Evolutionary conservation across 2,329 filamentous ascomycete species (phyloP), one percentile per base, ranked within the genome.

Genomic region (Hymenotorrendiella dingleyae): DNA sequence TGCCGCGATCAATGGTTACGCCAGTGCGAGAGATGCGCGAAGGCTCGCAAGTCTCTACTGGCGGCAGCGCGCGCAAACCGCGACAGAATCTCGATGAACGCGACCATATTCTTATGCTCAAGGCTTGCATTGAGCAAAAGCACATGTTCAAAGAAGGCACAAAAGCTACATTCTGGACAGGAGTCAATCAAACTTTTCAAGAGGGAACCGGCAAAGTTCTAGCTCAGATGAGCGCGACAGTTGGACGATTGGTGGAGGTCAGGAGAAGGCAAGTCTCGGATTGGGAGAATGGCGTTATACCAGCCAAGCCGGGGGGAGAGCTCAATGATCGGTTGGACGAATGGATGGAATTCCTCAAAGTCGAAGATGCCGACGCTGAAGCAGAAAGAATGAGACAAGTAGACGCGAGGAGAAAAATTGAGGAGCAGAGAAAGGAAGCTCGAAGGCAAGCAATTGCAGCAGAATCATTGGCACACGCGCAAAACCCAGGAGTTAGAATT

Each of bases 221-320:
- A 3, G 58, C 58, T 8, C 58, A 61, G 43, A 61, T 61, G 58
- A 60, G 57, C 42, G 58, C 58, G 30, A 60, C 58, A 4, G 58
- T 61, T 7, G 58, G 52, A 23, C 49, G 58, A 49, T 49, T 61
- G 30, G 57, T 59, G 32, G 58, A 61, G 40, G 42, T 45, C 10
- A 50, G 58, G 24, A 49, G 58, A 33, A 46, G 58, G 33, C 57
- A 60, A 33, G 53, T 60, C 10, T 46, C 55, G 8, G 58, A 61
- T 46, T 61, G 57, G 57, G 57, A 61, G 36, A 52, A 52, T 50
- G 57, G 56, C n/a, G 42, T 57, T 4, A 55, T 58, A 40, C 47
- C 56, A 5, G 45, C 53, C 19, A 61, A 60, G 40, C 57, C 58
- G 17, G 55, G 48, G 6, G 57, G 57, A 14, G 57, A 60, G 32